These are phyloP conservation scores for Clarkia xantiana DNA, from an alignment of 345 rosid species.

Conservation along the genomic window DNA sequence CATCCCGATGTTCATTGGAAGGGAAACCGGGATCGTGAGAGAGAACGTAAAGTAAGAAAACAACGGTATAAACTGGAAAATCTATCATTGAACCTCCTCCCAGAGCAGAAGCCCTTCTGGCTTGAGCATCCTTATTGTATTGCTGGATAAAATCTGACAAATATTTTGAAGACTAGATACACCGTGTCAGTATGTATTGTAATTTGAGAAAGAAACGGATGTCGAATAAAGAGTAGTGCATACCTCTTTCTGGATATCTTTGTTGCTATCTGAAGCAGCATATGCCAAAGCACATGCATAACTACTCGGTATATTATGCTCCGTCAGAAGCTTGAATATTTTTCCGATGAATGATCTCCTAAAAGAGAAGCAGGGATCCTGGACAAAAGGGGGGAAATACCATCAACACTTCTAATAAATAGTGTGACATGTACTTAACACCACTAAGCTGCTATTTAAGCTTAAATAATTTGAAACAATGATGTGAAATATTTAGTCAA, in stretches of 20 bases:
- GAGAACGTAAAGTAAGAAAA: conserved; percentile 72
- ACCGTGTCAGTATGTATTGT: conserved; percentile 10
- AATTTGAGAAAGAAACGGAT: conserved; percentile 1
- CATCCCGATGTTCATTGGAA: conserved; percentile 51
- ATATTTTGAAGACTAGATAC: conserved; percentile 45
- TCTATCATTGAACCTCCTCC: conserved; percentile 38
- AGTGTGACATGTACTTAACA: no score
- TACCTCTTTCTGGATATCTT: conserved; percentile 59
- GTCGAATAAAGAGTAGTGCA: conserved; percentile 11
- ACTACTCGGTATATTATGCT: conserved; percentile 48
- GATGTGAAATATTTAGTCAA: no score
- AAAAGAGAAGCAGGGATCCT: conserved; percentile 49
- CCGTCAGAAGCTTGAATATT: conserved; percentile 46
- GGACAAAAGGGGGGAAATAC: conserved; percentile 15
- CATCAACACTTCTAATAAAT: background rate
- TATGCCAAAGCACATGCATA: conserved; percentile 78
- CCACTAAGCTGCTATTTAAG: no score
- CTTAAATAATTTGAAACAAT: no score
- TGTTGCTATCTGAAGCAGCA: conserved; percentile 31
- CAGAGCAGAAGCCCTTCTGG: conserved; percentile 23
- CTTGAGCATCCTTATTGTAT: conserved; percentile 34
- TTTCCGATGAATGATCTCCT: conserved; percentile 50
- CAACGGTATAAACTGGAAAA: conserved; percentile 58
- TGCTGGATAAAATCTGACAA: conserved; percentile 56
- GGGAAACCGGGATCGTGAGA: conserved; percentile 64